phyloP scores from a whole-genome alignment of 2,329 filamentous ascomycete genomes.

The Fusarium sp. region DNA sequence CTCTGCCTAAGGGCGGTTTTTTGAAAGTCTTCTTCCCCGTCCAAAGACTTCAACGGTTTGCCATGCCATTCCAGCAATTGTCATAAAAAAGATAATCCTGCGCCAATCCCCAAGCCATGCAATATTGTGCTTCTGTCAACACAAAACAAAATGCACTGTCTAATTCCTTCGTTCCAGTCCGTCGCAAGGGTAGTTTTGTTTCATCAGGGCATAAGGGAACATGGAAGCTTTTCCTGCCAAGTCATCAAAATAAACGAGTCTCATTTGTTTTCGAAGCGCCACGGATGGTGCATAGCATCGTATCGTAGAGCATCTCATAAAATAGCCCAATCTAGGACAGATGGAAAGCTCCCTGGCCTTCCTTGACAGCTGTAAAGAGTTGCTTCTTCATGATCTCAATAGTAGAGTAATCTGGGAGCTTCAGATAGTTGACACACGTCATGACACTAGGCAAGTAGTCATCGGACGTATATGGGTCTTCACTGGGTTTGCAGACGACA shows the following conservation, averaged over 20 bases:
- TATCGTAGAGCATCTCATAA: constrained; percentile 3
- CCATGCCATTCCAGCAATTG: constrained; percentile 35
- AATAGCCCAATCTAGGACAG: constrained; percentile 71
- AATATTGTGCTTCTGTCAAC: constrained; percentile 37
- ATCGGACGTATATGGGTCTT: constrained; percentile 90
- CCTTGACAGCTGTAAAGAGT: constrained; percentile 86
- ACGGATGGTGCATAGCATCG: background rate
- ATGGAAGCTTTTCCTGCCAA: constrained; percentile 35
- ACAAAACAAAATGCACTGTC: constrained; percentile 33
- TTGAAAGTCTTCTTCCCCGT: constrained; percentile 23
- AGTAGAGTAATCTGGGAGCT: constrained; percentile 91
- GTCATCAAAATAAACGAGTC: constrained; percentile 25
- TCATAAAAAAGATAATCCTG: constrained; percentile 34
- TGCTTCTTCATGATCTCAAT: constrained; percentile 81
- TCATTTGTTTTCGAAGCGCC: background rate
- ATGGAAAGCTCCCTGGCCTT: constrained; percentile 98
- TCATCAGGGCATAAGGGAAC: constrained; percentile 41
- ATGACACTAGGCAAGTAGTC: constrained; percentile 99
- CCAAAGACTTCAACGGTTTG: constrained; percentile 25
- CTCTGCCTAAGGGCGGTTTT: constrained; percentile 36
- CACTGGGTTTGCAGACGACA: constrained; percentile 98
- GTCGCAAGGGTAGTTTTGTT: constrained; percentile 35
- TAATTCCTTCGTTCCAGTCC: constrained; percentile 44
- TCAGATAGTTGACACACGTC: constrained; percentile 99
- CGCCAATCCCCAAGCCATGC: constrained; percentile 45